These are phyloP conservation scores for Colletotrichum acutatum DNA, from an alignment of 2,329 filamentous ascomycete genomes.

Conservation along the genomic window DNA sequence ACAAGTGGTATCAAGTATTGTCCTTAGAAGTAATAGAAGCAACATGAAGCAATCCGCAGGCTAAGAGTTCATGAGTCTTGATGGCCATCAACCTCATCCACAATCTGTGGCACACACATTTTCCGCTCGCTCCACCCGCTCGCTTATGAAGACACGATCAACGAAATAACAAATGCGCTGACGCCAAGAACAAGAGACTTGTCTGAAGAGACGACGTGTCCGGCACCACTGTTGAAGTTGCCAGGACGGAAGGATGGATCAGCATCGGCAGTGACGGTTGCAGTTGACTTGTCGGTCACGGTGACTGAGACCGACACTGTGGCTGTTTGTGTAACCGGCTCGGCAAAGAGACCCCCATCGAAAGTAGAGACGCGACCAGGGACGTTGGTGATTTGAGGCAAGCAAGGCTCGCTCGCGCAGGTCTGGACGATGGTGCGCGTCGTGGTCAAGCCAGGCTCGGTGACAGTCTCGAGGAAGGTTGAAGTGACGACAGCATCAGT, in stretches of 20 bases:
- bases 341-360: slow-evolving; percentile 2
- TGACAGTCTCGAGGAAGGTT: slow-evolving; percentile 15
- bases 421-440: slow-evolving; percentile 23
- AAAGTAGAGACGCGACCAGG: slow-evolving; percentile 9
- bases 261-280: slow-evolving; percentile 14
- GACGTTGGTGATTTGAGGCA: slow-evolving; percentile 11
- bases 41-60: neutral
- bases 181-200: slow-evolving; percentile 1
- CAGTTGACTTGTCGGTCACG: slow-evolving; percentile 12
- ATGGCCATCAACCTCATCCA: neutral
- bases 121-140: too few species aligned
- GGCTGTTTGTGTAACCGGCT: slow-evolving; percentile 9
- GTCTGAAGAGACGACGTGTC: slow-evolving; percentile 16
- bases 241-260: neutral
- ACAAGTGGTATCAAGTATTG: neutral
- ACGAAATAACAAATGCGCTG: slow-evolving; percentile 12
- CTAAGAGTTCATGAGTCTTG: neutral
- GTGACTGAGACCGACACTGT: slow-evolving; percentile 10
- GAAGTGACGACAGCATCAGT: slow-evolving; percentile 20
- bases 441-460: slow-evolving; percentile 3
- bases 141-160: slow-evolving; percentile 17
- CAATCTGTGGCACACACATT: neutral
- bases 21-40: neutral
- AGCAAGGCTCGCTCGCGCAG: slow-evolving; percentile 4
- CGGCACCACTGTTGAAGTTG: slow-evolving; percentile 26